These are phyloP conservation scores for Penicillium digitatum DNA, from an alignment of 2,329 filamentous ascomycete species.

Conservation along the genomic window DNA sequence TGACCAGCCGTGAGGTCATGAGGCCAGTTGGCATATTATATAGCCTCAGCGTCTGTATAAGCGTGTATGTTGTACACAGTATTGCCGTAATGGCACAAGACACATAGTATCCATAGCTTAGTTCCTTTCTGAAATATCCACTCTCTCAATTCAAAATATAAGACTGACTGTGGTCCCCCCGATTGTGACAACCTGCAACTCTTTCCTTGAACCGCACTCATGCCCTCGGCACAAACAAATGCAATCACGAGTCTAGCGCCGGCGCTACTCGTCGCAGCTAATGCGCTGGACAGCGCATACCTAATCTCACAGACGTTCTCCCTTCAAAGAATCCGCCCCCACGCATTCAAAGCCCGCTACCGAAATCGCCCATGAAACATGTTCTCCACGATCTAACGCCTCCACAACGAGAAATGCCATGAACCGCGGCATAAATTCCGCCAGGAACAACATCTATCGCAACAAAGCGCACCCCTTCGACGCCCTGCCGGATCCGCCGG, in stretches of 20 bases:
- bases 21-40: slow-evolving; percentile 1
- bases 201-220: neutral
- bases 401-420: neutral
- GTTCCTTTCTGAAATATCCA: neutral
- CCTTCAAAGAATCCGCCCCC: neutral
- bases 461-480: neutral
- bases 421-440: neutral
- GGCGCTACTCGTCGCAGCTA: neutral
- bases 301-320: neutral
- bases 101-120: slow-evolving; percentile 4
- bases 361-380: neutral
- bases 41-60: neutral
- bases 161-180: neutral
- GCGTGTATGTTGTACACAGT: neutral
- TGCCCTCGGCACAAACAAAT: slow-evolving; percentile 4
- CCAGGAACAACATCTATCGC: neutral
- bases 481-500: neutral
- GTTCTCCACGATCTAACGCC: neutral
- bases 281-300: neutral
- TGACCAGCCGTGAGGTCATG: slow-evolving; percentile 6
- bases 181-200: neutral
- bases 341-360: neutral
- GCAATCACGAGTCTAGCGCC: neutral
- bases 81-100: neutral
- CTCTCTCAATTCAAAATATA: neutral